Percentiles rank a stretch among this genome's conserved stretches.
Evolutionary conservation across 116 monocot species (phyloP).

Genomic region (Posidonia oceanica): DNA sequence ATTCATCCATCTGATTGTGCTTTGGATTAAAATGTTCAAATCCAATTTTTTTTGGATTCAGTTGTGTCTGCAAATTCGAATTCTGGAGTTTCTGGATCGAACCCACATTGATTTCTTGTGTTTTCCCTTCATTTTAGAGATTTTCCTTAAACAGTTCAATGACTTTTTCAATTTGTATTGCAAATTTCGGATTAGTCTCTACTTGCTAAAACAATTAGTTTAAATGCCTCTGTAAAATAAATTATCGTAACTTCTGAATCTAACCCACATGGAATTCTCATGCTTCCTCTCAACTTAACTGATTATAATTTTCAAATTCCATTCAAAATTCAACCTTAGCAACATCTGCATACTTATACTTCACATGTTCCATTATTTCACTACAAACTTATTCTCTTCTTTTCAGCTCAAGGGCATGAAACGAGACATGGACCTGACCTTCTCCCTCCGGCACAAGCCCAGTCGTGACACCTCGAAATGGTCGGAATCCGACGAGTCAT

Average conservation of each 20-base stretch:
- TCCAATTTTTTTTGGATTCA: no score
- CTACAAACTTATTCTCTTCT: background rate
- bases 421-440: conserved; percentile 49
- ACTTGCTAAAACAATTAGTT: background rate
- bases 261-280: background rate
- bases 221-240: background rate
- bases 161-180: no score
- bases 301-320: background rate
- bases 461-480: conserved; percentile 22
- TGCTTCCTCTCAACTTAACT: background rate
- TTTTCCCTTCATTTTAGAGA: background rate
- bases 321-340: background rate
- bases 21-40: no score
- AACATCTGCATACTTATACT: no score
- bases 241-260: background rate
- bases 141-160: background rate
- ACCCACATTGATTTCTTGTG: background rate
- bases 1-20: no score
- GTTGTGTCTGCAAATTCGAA: no score
- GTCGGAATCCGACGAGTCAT: conserved; percentile 54
- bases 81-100: no score
- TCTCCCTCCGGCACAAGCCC: conserved; percentile 37
- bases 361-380: background rate
- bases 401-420: conserved; percentile 47
- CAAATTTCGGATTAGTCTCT: no score